These are phyloP conservation scores for Paecilomyces formosus DNA, from an alignment of 2,329 filamentous ascomycete species.

Conservation along the genomic window DNA sequence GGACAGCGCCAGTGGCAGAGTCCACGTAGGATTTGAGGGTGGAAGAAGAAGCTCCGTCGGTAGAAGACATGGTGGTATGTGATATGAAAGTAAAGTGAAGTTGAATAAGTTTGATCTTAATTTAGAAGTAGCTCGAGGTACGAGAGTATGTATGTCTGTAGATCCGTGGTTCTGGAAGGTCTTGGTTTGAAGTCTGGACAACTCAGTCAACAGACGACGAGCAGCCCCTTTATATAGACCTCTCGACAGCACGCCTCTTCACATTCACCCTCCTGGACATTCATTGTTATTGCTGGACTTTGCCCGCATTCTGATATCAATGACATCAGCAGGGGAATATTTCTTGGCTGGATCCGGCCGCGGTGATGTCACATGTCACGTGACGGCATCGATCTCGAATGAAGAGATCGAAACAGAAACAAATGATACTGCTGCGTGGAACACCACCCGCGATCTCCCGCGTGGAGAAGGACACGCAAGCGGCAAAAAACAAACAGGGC, in stretches of 20 bases:
- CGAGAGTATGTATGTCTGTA: background rate
- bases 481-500: background rate
- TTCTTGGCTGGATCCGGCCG: background rate
- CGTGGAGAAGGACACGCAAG: background rate
- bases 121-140: too few relatives aligned
- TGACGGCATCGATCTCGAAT: background rate
- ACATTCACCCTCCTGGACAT: background rate
- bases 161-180: background rate
- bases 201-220: background rate
- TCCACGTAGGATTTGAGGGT: constrained; percentile 74
- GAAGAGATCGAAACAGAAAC: background rate
- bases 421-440: too few relatives aligned
- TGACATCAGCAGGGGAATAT: background rate
- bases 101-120: too few relatives aligned
- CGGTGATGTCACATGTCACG: background rate
- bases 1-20: constrained; percentile 63
- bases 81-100: background rate
- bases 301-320: background rate
- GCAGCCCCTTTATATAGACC: background rate
- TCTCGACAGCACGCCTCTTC: background rate
- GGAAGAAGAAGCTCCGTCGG: constrained; percentile 42
- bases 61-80: constrained; percentile 15
- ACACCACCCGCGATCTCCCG: background rate
- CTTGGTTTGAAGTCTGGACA: background rate
- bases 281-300: background rate